A percentile compares a stretch with the other conserved stretches of the same genome.
Conservation (phyloP, 495 filamentous ascomycete genomes). For the Talaromyces ruber region DNA sequence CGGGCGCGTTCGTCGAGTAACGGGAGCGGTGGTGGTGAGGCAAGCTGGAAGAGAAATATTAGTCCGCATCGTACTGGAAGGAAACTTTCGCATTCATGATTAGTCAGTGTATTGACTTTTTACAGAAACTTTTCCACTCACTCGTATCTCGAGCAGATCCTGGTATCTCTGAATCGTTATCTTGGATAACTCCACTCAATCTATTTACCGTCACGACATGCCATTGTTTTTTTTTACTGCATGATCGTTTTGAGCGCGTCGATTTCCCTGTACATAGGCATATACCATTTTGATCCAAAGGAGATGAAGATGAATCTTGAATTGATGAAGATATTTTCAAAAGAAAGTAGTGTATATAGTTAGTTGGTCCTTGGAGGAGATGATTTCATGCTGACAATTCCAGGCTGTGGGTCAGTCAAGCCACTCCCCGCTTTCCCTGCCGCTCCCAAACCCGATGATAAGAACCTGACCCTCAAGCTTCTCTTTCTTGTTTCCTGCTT, state of each 20-base stretch:
- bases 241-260: neutral
- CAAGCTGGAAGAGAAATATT: neutral
- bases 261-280: neutral
- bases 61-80: neutral
- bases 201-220: neutral
- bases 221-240: neutral
- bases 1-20: conserved; percentile 3
- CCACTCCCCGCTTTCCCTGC: neutral
- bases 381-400: neutral
- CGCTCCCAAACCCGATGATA: neutral
- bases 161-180: neutral
- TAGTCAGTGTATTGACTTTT: neutral
- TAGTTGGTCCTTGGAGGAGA: neutral
- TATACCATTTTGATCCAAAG: neutral
- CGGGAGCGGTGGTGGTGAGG: neutral
- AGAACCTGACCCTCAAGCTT: neutral
- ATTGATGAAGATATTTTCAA: neutral
- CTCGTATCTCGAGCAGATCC: neutral
- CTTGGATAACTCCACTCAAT: neutral
- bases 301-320: neutral
- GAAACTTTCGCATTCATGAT: neutral
- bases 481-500: neutral
- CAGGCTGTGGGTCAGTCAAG: neutral
- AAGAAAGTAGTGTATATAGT: no score
- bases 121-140: neutral